A percentile compares a stretch with the other conserved stretches of the same genome.
These are phyloP conservation scores for Tylopilus sp. DNA, from an alignment of 768 basidiomycete genomes.

Conservation along the genomic window DNA sequence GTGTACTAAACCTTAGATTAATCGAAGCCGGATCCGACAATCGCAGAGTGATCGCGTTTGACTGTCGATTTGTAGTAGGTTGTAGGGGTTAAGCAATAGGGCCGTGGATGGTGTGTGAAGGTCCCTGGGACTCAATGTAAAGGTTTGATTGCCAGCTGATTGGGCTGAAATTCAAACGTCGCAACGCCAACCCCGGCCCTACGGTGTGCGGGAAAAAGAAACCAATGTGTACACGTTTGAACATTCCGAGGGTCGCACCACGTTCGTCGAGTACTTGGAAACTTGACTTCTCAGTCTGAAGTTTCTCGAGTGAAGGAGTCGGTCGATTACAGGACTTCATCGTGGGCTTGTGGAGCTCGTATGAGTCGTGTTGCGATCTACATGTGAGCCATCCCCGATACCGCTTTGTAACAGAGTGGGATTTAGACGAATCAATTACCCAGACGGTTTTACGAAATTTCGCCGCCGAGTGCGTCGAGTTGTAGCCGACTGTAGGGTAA, in stretches of 20 bases:
- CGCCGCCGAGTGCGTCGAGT: too few relatives aligned
- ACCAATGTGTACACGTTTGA: background rate
- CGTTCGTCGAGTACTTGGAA: too few relatives aligned
- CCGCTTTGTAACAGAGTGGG: too few relatives aligned
- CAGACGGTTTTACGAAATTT: too few relatives aligned
- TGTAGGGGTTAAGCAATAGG: background rate
- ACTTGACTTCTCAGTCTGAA: too few relatives aligned
- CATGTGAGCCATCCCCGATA: too few relatives aligned
- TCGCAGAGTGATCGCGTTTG: constrained; percentile 12
- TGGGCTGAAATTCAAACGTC: background rate
- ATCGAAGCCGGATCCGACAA: constrained; percentile 3
- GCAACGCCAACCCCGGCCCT: background rate
- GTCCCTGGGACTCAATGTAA: background rate
- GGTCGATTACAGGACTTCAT: too few relatives aligned
- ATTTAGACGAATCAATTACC: too few relatives aligned
- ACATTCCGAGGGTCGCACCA: background rate
- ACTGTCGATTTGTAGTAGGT: background rate
- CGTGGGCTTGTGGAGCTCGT: too few relatives aligned
- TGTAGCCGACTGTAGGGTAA: too few relatives aligned
- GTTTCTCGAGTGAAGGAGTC: too few relatives aligned
- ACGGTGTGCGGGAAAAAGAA: background rate
- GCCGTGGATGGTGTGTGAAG: background rate
- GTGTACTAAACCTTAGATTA: constrained; percentile 13
- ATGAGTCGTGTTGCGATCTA: too few relatives aligned
- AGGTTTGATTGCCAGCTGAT: background rate